A percentile compares a stretch with the other conserved stretches of the same genome.
Conservation (phyloP, 2,329 filamentous ascomycete species). For the Verticillium nonalfalfae region DNA sequence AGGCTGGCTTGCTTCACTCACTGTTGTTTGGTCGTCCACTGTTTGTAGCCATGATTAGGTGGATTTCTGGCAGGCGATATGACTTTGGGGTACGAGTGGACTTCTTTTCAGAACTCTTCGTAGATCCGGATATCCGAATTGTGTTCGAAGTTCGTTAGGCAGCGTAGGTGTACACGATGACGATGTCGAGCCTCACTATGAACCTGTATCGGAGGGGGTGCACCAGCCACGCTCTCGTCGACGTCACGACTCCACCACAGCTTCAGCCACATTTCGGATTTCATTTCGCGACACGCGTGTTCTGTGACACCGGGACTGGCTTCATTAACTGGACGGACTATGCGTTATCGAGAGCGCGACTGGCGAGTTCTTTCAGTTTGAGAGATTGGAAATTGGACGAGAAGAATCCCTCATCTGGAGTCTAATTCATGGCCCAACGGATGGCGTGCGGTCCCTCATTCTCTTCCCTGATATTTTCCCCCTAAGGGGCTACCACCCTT, state of each 20-base stretch:
- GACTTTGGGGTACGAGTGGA: no score
- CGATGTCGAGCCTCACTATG: constrained; percentile 28
- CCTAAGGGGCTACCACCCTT: no score
- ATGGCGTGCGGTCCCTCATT: no score
- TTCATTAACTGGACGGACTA: not conserved
- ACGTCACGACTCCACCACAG: not conserved
- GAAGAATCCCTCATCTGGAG: not conserved
- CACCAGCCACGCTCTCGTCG: not conserved
- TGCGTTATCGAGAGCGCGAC: not conserved
- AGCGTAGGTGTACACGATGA: constrained; percentile 23
- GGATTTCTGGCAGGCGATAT: no score
- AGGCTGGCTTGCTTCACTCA: constrained; percentile 17
- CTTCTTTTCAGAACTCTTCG: no score
- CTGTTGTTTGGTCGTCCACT: constrained; percentile 41
- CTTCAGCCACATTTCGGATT: not conserved
- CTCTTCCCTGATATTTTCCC: no score
- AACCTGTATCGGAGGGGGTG: not conserved
- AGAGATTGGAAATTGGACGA: not conserved
- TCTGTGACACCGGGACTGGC: not conserved
- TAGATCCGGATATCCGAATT: no score
- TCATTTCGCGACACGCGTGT: not conserved
- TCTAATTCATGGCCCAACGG: no score
- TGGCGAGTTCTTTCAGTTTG: not conserved
- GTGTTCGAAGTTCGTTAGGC: no score
- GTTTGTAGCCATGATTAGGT: constrained; percentile 50